Evolutionary conservation across 768 basidiomycete genomes (phyloP).

Genomic region (Lentinula detonsa): DNA sequence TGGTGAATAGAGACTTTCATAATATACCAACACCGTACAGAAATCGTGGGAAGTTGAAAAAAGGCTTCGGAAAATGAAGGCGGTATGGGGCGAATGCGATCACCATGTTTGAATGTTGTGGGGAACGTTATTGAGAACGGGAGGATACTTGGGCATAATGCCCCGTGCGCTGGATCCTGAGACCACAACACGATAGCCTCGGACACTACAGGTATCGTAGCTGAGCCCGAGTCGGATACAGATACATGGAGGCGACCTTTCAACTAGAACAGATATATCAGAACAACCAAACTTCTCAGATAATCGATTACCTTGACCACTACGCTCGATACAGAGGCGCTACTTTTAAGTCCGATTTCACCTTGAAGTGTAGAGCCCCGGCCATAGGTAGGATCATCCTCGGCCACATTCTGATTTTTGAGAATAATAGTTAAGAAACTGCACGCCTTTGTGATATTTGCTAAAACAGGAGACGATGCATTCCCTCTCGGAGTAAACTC

Average conservation of each 20-base stretch:
- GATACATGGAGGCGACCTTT: constrained; percentile 29
- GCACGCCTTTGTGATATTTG: constrained; percentile 26
- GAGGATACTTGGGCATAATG: constrained; percentile 30
- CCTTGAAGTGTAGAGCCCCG: constrained; percentile 27
- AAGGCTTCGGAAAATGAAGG: constrained; percentile 33
- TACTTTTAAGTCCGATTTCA: constrained; percentile 26
- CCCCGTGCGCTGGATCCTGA: constrained; percentile 12
- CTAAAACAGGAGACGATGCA: constrained; percentile 8
- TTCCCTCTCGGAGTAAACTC: constrained; percentile 30
- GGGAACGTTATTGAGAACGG: constrained; percentile 32
- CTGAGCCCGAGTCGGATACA: constrained; percentile 27
- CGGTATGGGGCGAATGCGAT: constrained; percentile 24
- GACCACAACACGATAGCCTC: constrained; percentile 26
- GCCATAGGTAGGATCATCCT: constrained; percentile 27
- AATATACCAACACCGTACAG: constrained; percentile 26
- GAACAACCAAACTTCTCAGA: background rate
- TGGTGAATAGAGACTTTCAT: constrained; percentile 25
- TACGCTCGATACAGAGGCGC: constrained; percentile 25
- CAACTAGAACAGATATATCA: constrained; percentile 17
- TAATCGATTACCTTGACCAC: constrained; percentile 25
- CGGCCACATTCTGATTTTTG: constrained; percentile 26
- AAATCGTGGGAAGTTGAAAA: constrained; percentile 21
- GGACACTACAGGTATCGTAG: constrained; percentile 21
- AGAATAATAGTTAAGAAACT: constrained; percentile 29
- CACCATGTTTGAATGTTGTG: constrained; percentile 21